These are phyloP conservation scores for Akanthomyces muscarius DNA, from an alignment of 2,329 filamentous ascomycete species.

Conservation along the genomic window DNA sequence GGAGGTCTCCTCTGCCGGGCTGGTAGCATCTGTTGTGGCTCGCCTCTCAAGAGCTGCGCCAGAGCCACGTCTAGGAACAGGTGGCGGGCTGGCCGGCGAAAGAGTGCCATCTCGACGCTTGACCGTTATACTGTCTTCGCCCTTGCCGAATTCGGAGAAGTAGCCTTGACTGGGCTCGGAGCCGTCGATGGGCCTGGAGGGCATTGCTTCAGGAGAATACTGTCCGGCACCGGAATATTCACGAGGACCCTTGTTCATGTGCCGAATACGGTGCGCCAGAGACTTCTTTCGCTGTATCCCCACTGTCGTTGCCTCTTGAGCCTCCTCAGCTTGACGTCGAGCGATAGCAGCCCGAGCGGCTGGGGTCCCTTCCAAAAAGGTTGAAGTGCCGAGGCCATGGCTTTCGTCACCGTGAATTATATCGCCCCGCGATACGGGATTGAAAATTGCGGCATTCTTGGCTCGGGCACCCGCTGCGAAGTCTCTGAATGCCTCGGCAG, in stretches of 20 bases:
- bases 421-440: slow-evolving; percentile 63
- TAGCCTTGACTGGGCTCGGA: slow-evolving; percentile 63
- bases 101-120: slow-evolving; percentile 35
- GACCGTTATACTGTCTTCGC: slow-evolving; percentile 48
- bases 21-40: slow-evolving; percentile 54
- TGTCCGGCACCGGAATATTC: slow-evolving; percentile 53
- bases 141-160: slow-evolving; percentile 70
- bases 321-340: slow-evolving; percentile 66
- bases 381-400: slow-evolving; percentile 84
- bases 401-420: slow-evolving; percentile 81
- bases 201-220: slow-evolving; percentile 37
- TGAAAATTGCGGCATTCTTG: slow-evolving; percentile 52
- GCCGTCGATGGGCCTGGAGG: slow-evolving; percentile 30
- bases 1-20: slow-evolving; percentile 37
- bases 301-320: slow-evolving; percentile 51
- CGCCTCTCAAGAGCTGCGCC: slow-evolving; percentile 57
- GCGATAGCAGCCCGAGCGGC: slow-evolving; percentile 77
- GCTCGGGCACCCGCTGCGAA: slow-evolving; percentile 49
- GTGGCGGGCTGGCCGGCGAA: slow-evolving; percentile 57
- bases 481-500: slow-evolving; percentile 83
- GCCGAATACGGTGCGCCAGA: slow-evolving; percentile 83
- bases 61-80: slow-evolving; percentile 36
- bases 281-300: slow-evolving; percentile 89
- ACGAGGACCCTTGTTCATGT: slow-evolving; percentile 69
- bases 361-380: slow-evolving; percentile 90